Evolutionary conservation across 2,329 filamentous ascomycete genomes (phyloP).

Genomic region (Alternaria gaisen): DNA sequence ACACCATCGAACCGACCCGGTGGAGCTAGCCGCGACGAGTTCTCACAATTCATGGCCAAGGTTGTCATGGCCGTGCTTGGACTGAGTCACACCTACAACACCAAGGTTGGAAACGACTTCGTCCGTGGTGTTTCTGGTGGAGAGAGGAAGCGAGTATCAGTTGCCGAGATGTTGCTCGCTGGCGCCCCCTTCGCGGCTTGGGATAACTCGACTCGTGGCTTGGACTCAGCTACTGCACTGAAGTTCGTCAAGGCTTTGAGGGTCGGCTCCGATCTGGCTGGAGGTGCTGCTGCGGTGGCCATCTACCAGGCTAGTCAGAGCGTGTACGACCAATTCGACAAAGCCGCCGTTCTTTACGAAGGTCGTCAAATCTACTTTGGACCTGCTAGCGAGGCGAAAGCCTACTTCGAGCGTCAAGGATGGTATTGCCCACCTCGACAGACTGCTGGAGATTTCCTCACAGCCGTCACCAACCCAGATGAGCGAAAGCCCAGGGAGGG

Average conservation of each 20-base stretch:
- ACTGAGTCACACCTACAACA: constrained; percentile 64
- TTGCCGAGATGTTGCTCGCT: constrained; percentile 62
- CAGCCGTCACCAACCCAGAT: constrained; percentile 68
- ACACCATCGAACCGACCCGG: constrained; percentile 56
- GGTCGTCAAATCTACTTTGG: constrained; percentile 82
- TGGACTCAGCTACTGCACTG: constrained; percentile 61
- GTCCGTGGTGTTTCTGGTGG: constrained; percentile 70
- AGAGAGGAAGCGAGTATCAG: constrained; percentile 68
- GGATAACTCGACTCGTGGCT: constrained; percentile 57
- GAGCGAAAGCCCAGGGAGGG: constrained; percentile 55
- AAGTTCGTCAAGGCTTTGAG: constrained; percentile 66
- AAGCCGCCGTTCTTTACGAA: constrained; percentile 77
- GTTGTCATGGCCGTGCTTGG: constrained; percentile 65
- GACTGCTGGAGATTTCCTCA: constrained; percentile 79
- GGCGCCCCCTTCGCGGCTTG: constrained; percentile 53
- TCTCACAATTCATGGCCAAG: constrained; percentile 57
- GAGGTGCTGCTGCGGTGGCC: constrained; percentile 63
- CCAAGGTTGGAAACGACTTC: constrained; percentile 66
- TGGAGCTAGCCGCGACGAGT: constrained; percentile 54
- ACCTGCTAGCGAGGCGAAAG: constrained; percentile 64
- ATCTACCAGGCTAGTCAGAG: constrained; percentile 63
- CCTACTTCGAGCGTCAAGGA: constrained; percentile 74
- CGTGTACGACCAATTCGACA: constrained; percentile 74
- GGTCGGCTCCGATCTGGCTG: constrained; percentile 59
- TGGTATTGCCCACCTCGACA: constrained; percentile 73